Evolutionary conservation across 441 rosid species (phyloP).

Genomic region (Flueggea neowawraea): DNA sequence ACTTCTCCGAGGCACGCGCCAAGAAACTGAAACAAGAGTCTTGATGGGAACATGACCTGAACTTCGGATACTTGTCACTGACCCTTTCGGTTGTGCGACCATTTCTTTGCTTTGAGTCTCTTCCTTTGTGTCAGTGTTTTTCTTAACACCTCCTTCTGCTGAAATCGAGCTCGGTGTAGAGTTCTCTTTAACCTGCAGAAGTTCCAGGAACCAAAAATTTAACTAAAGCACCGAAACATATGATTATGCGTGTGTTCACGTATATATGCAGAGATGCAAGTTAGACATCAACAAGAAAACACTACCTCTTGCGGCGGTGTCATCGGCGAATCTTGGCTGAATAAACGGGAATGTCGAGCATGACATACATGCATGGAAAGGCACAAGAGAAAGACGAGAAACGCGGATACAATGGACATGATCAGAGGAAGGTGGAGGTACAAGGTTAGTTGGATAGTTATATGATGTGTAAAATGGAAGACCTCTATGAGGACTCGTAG

Average conservation of each 20-base stretch:
- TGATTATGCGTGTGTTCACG: too few relatives aligned
- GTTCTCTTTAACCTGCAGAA: conserved; percentile 21
- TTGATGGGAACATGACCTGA: conserved; percentile 24
- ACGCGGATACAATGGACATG: neutral
- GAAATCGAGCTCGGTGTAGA: conserved; percentile 1
- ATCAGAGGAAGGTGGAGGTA: neutral
- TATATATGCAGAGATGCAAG: too few relatives aligned
- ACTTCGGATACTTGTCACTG: neutral
- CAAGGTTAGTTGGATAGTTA: too few relatives aligned
- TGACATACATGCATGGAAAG: conserved; percentile 16
- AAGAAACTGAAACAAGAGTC: conserved; percentile 24
- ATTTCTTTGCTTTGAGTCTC: too few relatives aligned
- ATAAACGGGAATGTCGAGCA: conserved; percentile 33
- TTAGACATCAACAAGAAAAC: neutral
- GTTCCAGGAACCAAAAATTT: neutral
- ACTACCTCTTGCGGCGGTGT: too few relatives aligned
- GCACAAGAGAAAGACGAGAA: neutral
- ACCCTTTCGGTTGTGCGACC: conserved; percentile 4
- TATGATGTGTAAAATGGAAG: too few relatives aligned
- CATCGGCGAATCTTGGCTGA: too few relatives aligned
- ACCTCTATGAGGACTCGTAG: too few relatives aligned
- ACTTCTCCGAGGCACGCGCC: conserved; percentile 11
- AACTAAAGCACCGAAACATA: neutral
- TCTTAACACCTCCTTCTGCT: neutral
- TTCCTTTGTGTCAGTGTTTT: neutral